Percentiles rank a stretch among this genome's conserved stretches.
phyloP scores from a whole-genome alignment of 192 early-diverging fungal genomes.

The Entomortierella chlamydospora region DNA sequence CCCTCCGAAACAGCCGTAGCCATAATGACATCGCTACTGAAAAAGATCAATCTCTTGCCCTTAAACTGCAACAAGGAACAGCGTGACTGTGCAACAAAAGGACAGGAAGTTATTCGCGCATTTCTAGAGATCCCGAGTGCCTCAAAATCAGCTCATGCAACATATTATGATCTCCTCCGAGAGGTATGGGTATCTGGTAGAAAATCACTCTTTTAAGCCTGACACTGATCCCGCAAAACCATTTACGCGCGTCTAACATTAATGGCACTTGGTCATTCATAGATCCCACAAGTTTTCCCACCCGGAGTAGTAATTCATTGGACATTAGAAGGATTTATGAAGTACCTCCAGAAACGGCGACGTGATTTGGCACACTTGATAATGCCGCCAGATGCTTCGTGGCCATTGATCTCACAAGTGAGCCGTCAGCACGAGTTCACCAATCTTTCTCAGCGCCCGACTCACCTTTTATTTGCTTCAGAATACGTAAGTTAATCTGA shows the following conservation, averaged over 20 bases:
- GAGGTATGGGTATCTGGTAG: constrained; percentile 59
- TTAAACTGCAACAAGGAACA: constrained; percentile 54
- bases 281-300: constrained; percentile 68
- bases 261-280: background rate
- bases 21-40: constrained; percentile 62
- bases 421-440: constrained; percentile 66
- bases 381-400: constrained; percentile 79
- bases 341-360: constrained; percentile 64
- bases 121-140: constrained; percentile 58
- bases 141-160: constrained; percentile 59
- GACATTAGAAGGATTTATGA: constrained; percentile 69
- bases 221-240: no score
- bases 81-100: constrained; percentile 60
- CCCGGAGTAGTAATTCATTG: constrained; percentile 65
- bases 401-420: constrained; percentile 82
- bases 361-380: constrained; percentile 61
- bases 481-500: constrained; percentile 53
- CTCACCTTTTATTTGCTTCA: constrained; percentile 60
- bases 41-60: constrained; percentile 62
- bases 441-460: constrained; percentile 58
- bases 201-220: no score
- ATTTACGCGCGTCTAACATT: no score
- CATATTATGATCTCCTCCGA: constrained; percentile 67
- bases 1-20: constrained; percentile 56
- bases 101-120: constrained; percentile 62